Evolutionary conservation across 2,329 filamentous ascomycete species (phyloP).

Genomic region (Aureobasidium leucospermi): DNA sequence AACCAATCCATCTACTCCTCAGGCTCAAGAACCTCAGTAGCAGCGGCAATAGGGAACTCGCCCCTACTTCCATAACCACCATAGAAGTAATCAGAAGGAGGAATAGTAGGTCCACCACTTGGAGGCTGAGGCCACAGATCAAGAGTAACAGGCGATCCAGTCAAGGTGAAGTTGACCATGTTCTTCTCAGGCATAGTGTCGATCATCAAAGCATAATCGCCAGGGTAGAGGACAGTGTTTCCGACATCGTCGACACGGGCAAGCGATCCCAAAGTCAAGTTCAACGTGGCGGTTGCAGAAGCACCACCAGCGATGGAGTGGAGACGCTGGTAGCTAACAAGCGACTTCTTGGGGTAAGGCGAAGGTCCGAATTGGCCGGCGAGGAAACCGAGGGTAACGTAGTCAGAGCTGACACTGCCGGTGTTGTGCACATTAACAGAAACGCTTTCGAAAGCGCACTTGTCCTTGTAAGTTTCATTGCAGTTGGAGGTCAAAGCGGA

Average conservation of each 20-base stretch:
- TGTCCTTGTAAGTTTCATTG: conserved; percentile 33
- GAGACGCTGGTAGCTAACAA: conserved; percentile 46
- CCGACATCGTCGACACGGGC: conserved; percentile 45
- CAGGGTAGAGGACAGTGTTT: conserved; percentile 47
- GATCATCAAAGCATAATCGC: conserved; percentile 42
- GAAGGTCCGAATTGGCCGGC: conserved; percentile 40
- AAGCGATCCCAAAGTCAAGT: conserved; percentile 43
- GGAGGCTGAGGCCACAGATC: conserved; percentile 32
- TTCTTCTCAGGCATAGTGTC: conserved; percentile 37
- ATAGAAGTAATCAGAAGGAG: conserved; percentile 25
- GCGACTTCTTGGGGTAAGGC: conserved; percentile 47
- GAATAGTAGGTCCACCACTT: conserved; percentile 10
- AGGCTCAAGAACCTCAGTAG: background rate
- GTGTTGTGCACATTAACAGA: conserved; percentile 43
- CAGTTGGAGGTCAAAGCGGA: conserved; percentile 31
- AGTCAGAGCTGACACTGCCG: conserved; percentile 43
- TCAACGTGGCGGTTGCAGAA: conserved; percentile 28
- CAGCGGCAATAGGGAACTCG: background rate
- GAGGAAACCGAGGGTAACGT: conserved; percentile 46
- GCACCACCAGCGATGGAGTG: conserved; percentile 22
- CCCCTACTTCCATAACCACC: conserved; percentile 21
- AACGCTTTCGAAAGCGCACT: conserved; percentile 37
- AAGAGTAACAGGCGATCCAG: conserved; percentile 36
- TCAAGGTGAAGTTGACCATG: conserved; percentile 40
- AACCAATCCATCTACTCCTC: background rate